Conservation (phyloP, 768 basidiomycete genomes). For the Tephrocybe sp. region DNA sequence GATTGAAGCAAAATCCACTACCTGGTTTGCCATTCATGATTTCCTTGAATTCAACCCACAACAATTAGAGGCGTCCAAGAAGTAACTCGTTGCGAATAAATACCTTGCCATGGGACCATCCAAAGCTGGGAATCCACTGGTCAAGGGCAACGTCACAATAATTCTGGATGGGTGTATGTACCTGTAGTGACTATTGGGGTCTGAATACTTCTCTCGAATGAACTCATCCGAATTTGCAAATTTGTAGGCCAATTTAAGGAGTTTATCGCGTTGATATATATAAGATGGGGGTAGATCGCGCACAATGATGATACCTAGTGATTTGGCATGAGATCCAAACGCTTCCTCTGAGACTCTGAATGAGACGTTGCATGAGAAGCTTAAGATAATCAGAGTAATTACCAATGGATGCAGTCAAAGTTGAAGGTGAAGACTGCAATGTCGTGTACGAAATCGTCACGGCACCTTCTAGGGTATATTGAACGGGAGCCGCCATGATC, state of each 20-base stretch:
- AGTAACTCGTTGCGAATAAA: background rate
- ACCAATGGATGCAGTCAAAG: slow-evolving; percentile 64
- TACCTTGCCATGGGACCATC: slow-evolving; percentile 98
- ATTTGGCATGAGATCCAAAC: slow-evolving; percentile 76
- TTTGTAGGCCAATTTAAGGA: slow-evolving; percentile 71
- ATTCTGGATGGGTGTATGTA: slow-evolving; percentile 25
- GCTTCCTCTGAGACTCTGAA: slow-evolving; percentile 53
- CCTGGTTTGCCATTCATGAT: slow-evolving; percentile 94
- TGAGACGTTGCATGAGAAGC: background rate
- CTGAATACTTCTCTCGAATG: slow-evolving; percentile 70
- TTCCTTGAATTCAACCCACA: slow-evolving; percentile 49
- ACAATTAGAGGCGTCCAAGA: background rate
- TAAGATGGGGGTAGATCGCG: slow-evolving; percentile 77
- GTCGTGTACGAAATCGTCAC: slow-evolving; percentile 63
- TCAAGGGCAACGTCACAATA: background rate
- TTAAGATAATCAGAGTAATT: slow-evolving; percentile 9
- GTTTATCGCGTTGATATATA: slow-evolving; percentile 55
- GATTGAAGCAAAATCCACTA: slow-evolving; percentile 18
- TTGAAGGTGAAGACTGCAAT: slow-evolving; percentile 50
- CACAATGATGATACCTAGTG: slow-evolving; percentile 79
- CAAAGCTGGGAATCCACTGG: slow-evolving; percentile 53
- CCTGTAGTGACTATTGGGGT: slow-evolving; percentile 75
- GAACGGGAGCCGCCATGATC: no score
- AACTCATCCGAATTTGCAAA: slow-evolving; percentile 72
- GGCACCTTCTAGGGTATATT: slow-evolving; percentile 44